Conservation (phyloP, 345 rosid species). For the Cardiospermum halicacabum region DNA sequence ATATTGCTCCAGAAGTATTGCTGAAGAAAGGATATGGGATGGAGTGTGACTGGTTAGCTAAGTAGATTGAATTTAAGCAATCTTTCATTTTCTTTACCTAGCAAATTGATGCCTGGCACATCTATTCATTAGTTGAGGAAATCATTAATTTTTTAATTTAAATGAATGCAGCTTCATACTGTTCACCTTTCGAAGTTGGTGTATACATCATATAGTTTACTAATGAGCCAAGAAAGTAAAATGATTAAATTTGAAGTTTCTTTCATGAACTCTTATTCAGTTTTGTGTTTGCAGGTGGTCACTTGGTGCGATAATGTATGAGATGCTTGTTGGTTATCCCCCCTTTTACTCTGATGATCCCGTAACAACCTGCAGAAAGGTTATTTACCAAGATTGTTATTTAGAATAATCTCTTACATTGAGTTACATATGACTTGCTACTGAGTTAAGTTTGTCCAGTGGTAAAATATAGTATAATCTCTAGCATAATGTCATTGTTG, state of each 20-base stretch:
- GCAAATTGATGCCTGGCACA: neutral
- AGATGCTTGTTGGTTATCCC: slow-evolving; percentile 86
- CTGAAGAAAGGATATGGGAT: slow-evolving; percentile 91
- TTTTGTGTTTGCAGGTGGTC: slow-evolving; percentile 65
- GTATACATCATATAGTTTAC: neutral
- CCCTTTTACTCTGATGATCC: slow-evolving; percentile 88
- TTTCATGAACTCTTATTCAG: slow-evolving; percentile 15
- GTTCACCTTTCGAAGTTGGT: neutral
- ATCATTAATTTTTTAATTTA: neutral
- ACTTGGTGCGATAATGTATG: slow-evolving; percentile 89
- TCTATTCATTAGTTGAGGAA: neutral
- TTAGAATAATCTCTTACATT: slow-evolving; percentile 1
- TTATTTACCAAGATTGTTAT: slow-evolving; percentile 14
- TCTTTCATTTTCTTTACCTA: neutral
- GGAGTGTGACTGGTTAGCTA: slow-evolving; percentile 88
- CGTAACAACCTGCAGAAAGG: slow-evolving; percentile 92
- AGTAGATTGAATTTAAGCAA: slow-evolving; percentile 1
- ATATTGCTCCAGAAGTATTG: slow-evolving; percentile 94
- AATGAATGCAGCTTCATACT: neutral
- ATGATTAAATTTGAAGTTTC: neutral
- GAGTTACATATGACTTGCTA: neutral
- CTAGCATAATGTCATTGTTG: neutral
- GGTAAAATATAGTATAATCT: neutral
- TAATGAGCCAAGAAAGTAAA: neutral
- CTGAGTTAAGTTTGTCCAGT: neutral